Base-by-base conservation (phyloP, 768 basidiomycete genomes). In the Trametes cingulata region DNA sequence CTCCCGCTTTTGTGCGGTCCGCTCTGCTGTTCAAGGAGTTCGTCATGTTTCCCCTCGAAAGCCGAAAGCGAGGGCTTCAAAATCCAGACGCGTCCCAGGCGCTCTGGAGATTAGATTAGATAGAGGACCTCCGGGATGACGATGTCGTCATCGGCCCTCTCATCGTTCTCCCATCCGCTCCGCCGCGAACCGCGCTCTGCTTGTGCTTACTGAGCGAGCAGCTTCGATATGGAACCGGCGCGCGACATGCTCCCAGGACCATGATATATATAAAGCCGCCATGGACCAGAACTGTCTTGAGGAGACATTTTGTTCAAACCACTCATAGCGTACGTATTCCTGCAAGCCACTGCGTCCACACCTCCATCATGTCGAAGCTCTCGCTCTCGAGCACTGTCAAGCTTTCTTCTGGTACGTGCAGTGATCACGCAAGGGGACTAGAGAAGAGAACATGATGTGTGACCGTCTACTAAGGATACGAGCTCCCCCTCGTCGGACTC, bases 401-500 rank as follows among this genome's bases (percentile, higher is more conserved):
- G 49, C 70, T 77, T 50, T 67, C 73, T 61, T 75, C 75, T 65
- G 77, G 77, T 77, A 58, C 59, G 63, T 42, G 17, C 20, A 14
- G 33, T 7, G 29, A 50, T 8, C 37, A 19, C 3, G 20, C 3
- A 6, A 29, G n/a, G 5, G 6, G 7, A 25, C 20, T 48, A n/a
- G 10, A 35, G 12, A n/a, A n/a, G n/a, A n/a, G n/a, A n/a, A n/a
- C n/a, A n/a, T n/a, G n/a, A n/a, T n/a, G n/a, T n/a, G n/a, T n/a
- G n/a, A n/a, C n/a, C n/a, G n/a, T n/a, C n/a, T n/a, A n/a, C n/a
- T n/a, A n/a, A 79, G 88, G 87, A 15, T 71, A 82, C 69, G 57
- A 72, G 22, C 85, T 91, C 75, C 89, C 90, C 22, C 70, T 79
- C 6, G 75, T 91, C 2, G 89, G 90, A 13, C 85, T 90, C 56